These are phyloP conservation scores for Penicillium sp. DNA, from an alignment of 2,329 filamentous ascomycete genomes.

Conservation along the genomic window DNA sequence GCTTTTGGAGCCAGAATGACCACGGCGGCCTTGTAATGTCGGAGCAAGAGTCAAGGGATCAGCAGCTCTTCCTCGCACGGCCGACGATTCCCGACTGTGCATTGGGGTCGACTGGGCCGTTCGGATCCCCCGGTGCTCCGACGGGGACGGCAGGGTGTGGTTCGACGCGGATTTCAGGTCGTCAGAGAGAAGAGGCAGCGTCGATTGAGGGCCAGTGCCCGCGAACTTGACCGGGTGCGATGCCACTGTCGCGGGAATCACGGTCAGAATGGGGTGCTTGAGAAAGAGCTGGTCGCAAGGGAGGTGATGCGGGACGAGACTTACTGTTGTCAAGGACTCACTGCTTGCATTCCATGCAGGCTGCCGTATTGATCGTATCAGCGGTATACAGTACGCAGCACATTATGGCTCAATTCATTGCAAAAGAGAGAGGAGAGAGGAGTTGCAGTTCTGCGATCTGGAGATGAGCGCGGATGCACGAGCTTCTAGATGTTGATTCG, in stretches of 20 bases:
- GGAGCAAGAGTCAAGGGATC: slow-evolving; percentile 34
- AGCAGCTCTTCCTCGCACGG: slow-evolving; percentile 39
- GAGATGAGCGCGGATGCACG: slow-evolving; percentile 10
- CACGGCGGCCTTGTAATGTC: slow-evolving; percentile 35
- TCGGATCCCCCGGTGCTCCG: slow-evolving; percentile 36
- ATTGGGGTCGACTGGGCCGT: slow-evolving; percentile 35
- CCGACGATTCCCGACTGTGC: slow-evolving; percentile 43
- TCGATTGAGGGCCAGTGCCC: slow-evolving; percentile 35
- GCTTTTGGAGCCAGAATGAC: slow-evolving; percentile 41
- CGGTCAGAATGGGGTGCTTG: slow-evolving; percentile 2
- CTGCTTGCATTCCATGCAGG: slow-evolving; percentile 15
- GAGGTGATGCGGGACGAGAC: slow-evolving; percentile 7
- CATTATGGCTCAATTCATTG: slow-evolving; percentile 16
- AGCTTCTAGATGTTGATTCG: slow-evolving; percentile 15
- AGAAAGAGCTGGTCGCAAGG: slow-evolving; percentile 8
- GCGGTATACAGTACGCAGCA: slow-evolving; percentile 6
- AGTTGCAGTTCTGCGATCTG: slow-evolving; percentile 4
- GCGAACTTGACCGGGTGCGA: slow-evolving; percentile 36
- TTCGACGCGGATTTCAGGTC: slow-evolving; percentile 35
- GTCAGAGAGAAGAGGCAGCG: slow-evolving; percentile 40
- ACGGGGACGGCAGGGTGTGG: slow-evolving; percentile 34
- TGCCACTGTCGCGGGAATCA: slow-evolving; percentile 26
- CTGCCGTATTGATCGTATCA: slow-evolving; percentile 13
- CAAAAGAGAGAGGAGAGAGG: slow-evolving; percentile 2
- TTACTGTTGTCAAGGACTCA: slow-evolving; percentile 17